Evolutionary conservation across 73 alveolate species (phyloP).

Genomic region (Breviolum minutum): DNA sequence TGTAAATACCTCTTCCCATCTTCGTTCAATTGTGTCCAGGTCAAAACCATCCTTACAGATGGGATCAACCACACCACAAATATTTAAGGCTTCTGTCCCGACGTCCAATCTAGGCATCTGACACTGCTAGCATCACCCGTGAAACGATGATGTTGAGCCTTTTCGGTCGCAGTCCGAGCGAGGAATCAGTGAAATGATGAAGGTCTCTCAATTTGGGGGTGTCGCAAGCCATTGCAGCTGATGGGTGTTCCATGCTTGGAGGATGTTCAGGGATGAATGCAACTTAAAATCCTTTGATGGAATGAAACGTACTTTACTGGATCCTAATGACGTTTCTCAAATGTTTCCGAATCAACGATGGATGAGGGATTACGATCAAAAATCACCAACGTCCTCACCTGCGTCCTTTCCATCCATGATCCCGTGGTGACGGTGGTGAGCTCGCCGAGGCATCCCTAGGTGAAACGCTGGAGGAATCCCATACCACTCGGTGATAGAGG

Average conservation of each 20-base stretch:
- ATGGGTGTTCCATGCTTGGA: no score
- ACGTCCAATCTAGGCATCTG: not conserved
- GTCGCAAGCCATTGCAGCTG: no score
- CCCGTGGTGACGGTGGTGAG: slow-evolving; percentile 21
- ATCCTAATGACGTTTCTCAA: not conserved
- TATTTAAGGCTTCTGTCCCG: not conserved
- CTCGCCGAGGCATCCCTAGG: not conserved
- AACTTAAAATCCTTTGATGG: no score
- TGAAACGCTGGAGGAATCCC: not conserved
- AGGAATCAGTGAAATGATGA: not conserved
- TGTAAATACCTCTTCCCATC: no score
- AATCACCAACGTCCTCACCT: not conserved
- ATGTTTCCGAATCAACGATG: not conserved
- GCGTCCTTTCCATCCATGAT: slow-evolving; percentile 49
- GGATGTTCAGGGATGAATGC: no score
- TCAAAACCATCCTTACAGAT: no score
- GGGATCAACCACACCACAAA: no score
- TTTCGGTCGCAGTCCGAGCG: not conserved
- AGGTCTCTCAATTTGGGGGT: not conserved
- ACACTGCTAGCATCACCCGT: slow-evolving; percentile 22
- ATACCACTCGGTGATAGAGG: no score
- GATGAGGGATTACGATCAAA: no score
- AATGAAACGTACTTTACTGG: no score
- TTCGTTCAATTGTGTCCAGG: no score
- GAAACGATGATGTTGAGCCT: slow-evolving; percentile 52